phyloP scores from a whole-genome alignment of 1,284 basidiomycete genomes.

The Pholiota adiposa region DNA sequence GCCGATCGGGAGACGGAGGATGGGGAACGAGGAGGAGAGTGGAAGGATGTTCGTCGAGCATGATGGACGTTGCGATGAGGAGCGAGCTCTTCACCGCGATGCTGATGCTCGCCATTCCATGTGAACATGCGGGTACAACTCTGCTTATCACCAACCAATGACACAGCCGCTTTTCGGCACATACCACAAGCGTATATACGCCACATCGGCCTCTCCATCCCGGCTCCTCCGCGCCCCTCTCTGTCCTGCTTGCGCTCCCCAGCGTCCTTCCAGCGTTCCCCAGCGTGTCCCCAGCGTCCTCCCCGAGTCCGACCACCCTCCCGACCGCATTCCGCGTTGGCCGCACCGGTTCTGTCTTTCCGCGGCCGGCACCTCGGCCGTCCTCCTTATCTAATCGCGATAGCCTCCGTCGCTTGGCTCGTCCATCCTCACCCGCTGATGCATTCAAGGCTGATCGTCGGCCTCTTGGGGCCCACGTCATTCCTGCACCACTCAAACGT shows the following conservation, averaged over 20 bases:
- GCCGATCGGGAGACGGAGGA: conserved; percentile 9
- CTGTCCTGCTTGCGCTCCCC: background rate
- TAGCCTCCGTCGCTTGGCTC: background rate
- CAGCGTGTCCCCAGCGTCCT: background rate
- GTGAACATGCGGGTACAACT: background rate
- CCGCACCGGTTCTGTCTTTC: background rate
- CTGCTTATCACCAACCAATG: conserved; percentile 2
- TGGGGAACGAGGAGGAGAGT: conserved; percentile 5
- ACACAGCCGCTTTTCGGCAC: conserved; percentile 3
- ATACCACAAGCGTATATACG: background rate
- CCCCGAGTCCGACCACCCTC: too few relatives aligned
- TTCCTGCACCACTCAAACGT: background rate
- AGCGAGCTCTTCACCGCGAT: conserved; percentile 12
- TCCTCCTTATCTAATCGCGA: background rate
- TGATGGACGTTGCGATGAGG: conserved; percentile 17
- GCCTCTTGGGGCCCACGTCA: background rate
- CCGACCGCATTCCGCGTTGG: background rate
- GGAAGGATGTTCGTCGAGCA: conserved; percentile 4
- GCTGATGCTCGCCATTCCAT: conserved; percentile 4
- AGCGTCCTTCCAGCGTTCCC: background rate
- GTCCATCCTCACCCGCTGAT: background rate
- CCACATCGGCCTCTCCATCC: background rate
- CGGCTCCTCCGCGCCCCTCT: background rate
- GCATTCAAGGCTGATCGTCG: background rate
- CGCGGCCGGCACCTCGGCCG: background rate